Base-by-base conservation (phyloP, 805 yeast genomes). In the Candida koratica region DNA sequence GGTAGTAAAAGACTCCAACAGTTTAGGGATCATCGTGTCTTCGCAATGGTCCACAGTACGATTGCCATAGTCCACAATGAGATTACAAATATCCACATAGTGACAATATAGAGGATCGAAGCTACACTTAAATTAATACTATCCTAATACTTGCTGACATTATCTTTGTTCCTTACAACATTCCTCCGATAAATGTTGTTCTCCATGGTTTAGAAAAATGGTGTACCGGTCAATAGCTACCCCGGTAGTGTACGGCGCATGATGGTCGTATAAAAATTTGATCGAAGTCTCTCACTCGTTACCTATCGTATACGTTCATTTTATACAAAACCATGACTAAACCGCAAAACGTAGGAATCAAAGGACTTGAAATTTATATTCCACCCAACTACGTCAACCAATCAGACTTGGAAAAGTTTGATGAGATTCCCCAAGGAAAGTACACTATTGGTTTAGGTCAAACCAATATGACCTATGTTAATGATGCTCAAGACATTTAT, bases 401-500 rank as follows among this genome's bases (percentile, higher is more conserved):
- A 69, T 68, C 80, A 32, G 97, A 86, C 38, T 70, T 93, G 48
- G 99, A 93, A 64, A 67, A 73, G 46, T 79, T 67, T 52, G 95
- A 89, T 59, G 85, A 84, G 39, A 89, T 90, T 43, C 77, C 97
- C 15, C 69, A 84, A 37, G 99, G 99, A 42, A 93, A 93, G 64
- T 93, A 88, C 75, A 93, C 99, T 58, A 90, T 93, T 62, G 99
- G 99, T 34, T 75, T 93, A 43, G 99, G 99, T 47, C 98, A 93
- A 71, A 90, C 96, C 55, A 87, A 88, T 65, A 93, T 93, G 99
- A 77, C 95, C 13, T 93, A 86, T 54, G 97, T 93, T 48, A 84
- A 90, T 60, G 98, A 93, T 68, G 81, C 96, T 63, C 97, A 93
- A 67, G 98, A 93, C 57, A 88, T 88, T 53, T 89, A 89, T 71